Conservation (phyloP, 208 protist genomes). For the Endotrypanum monterogeii region DNA sequence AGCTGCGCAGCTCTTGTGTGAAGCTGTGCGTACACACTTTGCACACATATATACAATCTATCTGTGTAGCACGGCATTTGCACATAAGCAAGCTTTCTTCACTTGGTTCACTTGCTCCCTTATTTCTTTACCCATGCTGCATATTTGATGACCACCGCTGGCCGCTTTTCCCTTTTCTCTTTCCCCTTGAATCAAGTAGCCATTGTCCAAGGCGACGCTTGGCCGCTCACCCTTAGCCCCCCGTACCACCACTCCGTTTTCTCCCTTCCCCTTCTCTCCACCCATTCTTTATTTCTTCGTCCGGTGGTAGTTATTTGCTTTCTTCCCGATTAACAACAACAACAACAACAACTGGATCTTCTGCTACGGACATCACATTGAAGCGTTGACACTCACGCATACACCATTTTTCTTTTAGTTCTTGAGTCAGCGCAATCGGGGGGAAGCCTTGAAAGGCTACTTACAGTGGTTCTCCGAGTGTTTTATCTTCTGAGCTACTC, state of each 20-base stretch:
- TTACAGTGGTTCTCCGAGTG: not conserved
- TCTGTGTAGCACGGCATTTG: not conserved
- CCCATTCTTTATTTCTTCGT: constrained; percentile 4
- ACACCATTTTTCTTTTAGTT: not conserved
- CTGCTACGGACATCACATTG: not conserved
- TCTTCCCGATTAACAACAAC: not conserved
- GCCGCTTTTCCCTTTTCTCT: too few species aligned
- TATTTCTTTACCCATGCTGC: not conserved
- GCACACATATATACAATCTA: not conserved
- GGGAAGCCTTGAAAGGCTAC: not conserved
- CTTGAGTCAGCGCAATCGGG: not conserved
- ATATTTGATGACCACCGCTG: not conserved
- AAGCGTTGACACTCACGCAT: not conserved
- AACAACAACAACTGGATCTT: not conserved
- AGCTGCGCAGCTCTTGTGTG: not conserved
- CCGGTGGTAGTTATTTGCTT: not conserved
- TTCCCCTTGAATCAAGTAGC: not conserved
- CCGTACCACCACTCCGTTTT: not conserved
- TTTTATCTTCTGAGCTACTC: not conserved
- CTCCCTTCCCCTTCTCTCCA: not conserved
- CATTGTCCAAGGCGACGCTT: not conserved
- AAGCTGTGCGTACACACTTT: not conserved
- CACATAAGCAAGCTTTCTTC: not conserved
- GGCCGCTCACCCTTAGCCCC: not conserved
- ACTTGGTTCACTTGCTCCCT: not conserved